Evolutionary conservation across 345 rosid species (phyloP), one percentile per base, ranked within the genome.

Genomic region (Adansonia digitata): DNA sequence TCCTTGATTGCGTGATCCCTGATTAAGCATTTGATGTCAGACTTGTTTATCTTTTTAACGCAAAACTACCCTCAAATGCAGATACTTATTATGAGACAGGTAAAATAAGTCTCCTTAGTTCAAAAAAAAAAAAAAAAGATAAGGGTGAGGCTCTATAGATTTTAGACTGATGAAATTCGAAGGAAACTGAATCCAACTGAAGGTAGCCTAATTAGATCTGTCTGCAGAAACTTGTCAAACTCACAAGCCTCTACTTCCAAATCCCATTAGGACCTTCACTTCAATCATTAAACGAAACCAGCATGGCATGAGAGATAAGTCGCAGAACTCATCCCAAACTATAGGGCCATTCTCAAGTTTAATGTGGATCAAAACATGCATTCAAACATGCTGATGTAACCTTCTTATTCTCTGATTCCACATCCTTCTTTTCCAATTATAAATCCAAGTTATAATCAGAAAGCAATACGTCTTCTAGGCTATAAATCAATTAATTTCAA

Each of bases 171-270:
- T 62, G 26, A 62, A 37, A 34, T 3, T 8, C 13, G 1, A 34
- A 62, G 67, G 67, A 62, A 34, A 62, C 8, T 34, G 67, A 35
- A 35, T 61, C 66, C 42, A 62, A 18, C 22, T 62, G 67, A 62
- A 10, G 26, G 26, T 62, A 62, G 45, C 67, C 43, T 62, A 35
- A 34, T 62, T 35, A 17, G 67, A 52, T 20, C 24, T 7, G 24
- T 35, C 5, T 27, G 37, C 35, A 59, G 14, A 27, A 59, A 26
- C n/a, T 59, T 62, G 26, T 18, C 68, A 62, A 62, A n/a, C 13
- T 62, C 15, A 37, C 26, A 62, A 62, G 35, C 37, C 37, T 59
- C 37, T 59, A 59, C 37, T 12, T 59, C n/a, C 35, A 13, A 59
- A 57, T 35, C 18, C 5, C 62, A 57, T 22, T 26, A 3, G 26